These are phyloP conservation scores for Diophrys sp. DNA, from an alignment of 73 alveolate species.

Conservation along the genomic window DNA sequence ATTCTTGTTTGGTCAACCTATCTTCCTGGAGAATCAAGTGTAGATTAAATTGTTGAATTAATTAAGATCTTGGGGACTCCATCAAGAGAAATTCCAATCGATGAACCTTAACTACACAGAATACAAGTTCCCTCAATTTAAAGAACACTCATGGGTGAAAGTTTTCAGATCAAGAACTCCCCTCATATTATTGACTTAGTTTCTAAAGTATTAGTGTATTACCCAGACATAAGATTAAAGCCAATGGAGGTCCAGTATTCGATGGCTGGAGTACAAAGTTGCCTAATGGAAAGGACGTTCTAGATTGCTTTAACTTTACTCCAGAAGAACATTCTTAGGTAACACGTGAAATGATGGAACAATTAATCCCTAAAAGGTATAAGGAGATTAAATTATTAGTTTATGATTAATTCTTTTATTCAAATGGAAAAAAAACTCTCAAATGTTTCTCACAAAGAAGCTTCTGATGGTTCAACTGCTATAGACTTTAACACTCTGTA, in stretches of 20 bases:
- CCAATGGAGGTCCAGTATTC: slow-evolving; percentile 41
- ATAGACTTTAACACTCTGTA: too few species aligned
- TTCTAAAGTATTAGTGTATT: slow-evolving; percentile 57
- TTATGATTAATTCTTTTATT: too few species aligned
- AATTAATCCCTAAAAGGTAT: slow-evolving; percentile 27
- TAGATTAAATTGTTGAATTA: slow-evolving; percentile 86
- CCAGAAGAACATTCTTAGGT: slow-evolving; percentile 52
- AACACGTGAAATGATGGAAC: slow-evolving; percentile 21
- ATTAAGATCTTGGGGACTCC: slow-evolving; percentile 94
- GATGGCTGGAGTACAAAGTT: slow-evolving; percentile 49
- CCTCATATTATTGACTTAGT: slow-evolving; percentile 55
- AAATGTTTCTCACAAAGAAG: too few species aligned
- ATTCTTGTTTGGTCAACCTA: slow-evolving; percentile 78
- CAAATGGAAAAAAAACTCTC: too few species aligned
- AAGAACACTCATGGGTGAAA: slow-evolving; percentile 72
- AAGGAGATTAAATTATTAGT: too few species aligned
- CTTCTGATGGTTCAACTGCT: too few species aligned
- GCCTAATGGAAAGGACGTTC: slow-evolving; percentile 60
- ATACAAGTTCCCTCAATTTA: slow-evolving; percentile 76
- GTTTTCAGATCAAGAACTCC: slow-evolving; percentile 56
- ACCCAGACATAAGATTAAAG: slow-evolving; percentile 54
- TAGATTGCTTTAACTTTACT: slow-evolving; percentile 82
- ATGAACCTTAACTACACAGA: slow-evolving; percentile 92
- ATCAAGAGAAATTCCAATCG: slow-evolving; percentile 63
- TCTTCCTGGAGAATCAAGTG: slow-evolving; percentile 87